Evolutionary conservation across 2,329 filamentous ascomycete genomes (phyloP), one percentile per base, ranked within the genome.

Genomic region (Pseudogymnoascus sp.): DNA sequence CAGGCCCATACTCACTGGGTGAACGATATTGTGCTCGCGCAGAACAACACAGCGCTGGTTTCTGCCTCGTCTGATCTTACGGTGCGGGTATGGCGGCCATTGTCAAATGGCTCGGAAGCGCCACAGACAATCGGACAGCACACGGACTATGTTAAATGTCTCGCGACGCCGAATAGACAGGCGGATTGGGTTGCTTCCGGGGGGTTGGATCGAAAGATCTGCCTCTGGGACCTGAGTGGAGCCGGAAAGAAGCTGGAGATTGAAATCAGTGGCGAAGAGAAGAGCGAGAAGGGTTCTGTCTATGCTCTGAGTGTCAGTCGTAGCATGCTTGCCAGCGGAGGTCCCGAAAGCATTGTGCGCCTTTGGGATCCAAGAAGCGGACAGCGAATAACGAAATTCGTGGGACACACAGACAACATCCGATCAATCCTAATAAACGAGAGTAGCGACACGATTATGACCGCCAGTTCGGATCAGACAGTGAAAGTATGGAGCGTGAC

Each of bases 401-500:
- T 97, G 19, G 94, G 94, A 4, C 94, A 99, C 71, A 95, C 92
- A 18, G 92, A 95, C 77, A 96, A 92, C 65, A 86, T 99, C 65
- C 85, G 94, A 55, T 88, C 92, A 66, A 91, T 99, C 63, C 77
- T 99, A 58, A 85, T 99, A 65, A 95, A 90, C 67, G 85, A 92
- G 66, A 85, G 89, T 62, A 92, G 90, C 37, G 91, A 96, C 70
- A 95, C 85, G 38, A 89, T 99, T 66, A 83, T 99, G 79, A 96
- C 92, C 0, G 92, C 90, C 12, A 96, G 92, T 67, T 92, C 92
- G 1, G 94, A 99, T 72, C 91, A 95, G 74, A 97, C 94, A 0
- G 87, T 99, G 76, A 99, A 99, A 76, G 84, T 97, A 61, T 99
- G 94, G 94, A 96, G 92, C 65, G 86, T 97, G 66, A 94, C 89